Evolutionary conservation across 768 basidiomycete species (phyloP), one percentile per base, ranked within the genome.

Genomic region (Tremella yokohamensis): DNA sequence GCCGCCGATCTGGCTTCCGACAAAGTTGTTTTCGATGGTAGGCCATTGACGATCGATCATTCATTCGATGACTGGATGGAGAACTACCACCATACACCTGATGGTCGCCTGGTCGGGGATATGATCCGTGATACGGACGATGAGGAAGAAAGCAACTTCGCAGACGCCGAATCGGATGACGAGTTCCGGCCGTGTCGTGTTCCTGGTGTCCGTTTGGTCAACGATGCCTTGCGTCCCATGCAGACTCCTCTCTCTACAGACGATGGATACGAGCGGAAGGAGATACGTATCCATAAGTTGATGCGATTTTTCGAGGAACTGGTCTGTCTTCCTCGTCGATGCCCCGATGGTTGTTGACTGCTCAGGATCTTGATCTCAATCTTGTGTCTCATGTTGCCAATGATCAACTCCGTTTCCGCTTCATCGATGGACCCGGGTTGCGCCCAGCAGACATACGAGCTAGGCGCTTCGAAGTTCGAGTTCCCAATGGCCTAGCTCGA

Each of bases 361-460:
- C 39, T 11, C 18, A 57, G 49, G 16, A 7, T 13, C 54, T 22
- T 24, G 55, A 56, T 39, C 50, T 49, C 47, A 56, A 50, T 47
- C 6, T 56, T 9, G 44, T 29, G n/a, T 20, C 4, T 3, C 55
- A 56, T 24, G 20, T 19, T 9, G 7, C 50, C 8, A 8, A 22
- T 37, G 20, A 56, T 8, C 13, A 37, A 8, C 29, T 37, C 22
- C 3, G 22, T 3, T 25, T 56, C 11, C 22, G 50, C 11, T 56
- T 45, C 47, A 4, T 49, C 8, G 55, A 49, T 39, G 47, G 26
- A 11, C 45, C 55, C 9, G 55, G 55, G 16, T 34, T 56, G 16
- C 9, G 34, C 12, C 55, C 55, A 8, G 7, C 45, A 12, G 55
- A 56, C 22, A 37, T 56, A 24, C 55, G 55, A 16, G 47, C 47